Base-by-base conservation (phyloP, 352 stramenopile species). In the Pythium dissimile region DNA sequence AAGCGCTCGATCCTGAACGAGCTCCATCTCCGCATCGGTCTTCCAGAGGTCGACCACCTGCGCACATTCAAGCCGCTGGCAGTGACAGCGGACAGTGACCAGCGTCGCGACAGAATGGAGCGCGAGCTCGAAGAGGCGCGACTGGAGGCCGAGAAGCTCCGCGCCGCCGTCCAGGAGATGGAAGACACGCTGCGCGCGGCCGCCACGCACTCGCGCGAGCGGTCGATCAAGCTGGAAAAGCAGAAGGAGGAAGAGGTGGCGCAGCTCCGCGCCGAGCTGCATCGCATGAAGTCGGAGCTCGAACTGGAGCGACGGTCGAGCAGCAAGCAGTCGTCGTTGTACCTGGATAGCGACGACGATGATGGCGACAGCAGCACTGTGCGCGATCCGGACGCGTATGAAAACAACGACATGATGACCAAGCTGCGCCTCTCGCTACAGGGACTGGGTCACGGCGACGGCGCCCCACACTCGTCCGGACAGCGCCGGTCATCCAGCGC, bases 1-100 rank as follows among this genome's bases (percentile, higher is more conserved):
- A 91, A 91, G 48, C 67, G 79, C 1, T 64, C 60, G n/a, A 67
- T 93, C n/a, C 67, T 93, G 27, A 93, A 93, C 34, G 84, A 93
- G 57, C 64, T 91, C 18, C 84, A 90, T 43, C 44, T 67, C 18
- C 75, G 69, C 31, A 87, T 93, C 30, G 83, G 81, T 5, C 65
- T 93, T 1, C 84, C 84, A 0, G 71, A 89, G 42, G 79, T 93
- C 49, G 71, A 74, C 35, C 69, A 84, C 28, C 59, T 91, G n/a
- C 77, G 79, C 16, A 81, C 61, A 21, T 93, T 93, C 59, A 63
- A 85, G 58, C 84, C 84, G 11, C 46, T 93, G n/a, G 70, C 70
- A 26, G 69, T 61, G 1, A 77, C 86, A 23, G 68, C 69, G 1
- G 72, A 45, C 15, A 62, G 59, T 27, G 78, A 91, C 30, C 62